Conservation (phyloP, 768 basidiomycete genomes). For the Leccinum olivaceopallidum region DNA sequence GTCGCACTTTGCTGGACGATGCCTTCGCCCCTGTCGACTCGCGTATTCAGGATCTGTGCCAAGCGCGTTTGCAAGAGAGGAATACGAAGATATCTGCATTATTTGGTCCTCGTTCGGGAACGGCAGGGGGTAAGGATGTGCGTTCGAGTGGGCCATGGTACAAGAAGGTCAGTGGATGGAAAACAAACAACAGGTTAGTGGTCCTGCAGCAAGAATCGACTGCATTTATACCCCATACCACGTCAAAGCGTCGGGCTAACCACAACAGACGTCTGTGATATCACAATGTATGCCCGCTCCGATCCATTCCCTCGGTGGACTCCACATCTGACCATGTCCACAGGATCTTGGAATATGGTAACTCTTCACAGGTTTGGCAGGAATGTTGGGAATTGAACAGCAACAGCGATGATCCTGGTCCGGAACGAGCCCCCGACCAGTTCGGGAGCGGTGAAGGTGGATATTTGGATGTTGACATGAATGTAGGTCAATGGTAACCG, state of each 20-base stretch:
- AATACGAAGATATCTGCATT: slow-evolving; percentile 22
- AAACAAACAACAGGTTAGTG: background rate
- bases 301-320: slow-evolving; percentile 1
- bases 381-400: background rate
- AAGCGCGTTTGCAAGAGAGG: slow-evolving; percentile 25
- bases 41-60: slow-evolving; percentile 17
- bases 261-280: background rate
- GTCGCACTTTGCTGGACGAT: slow-evolving; percentile 2
- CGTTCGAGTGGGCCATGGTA: slow-evolving; percentile 21
- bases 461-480: background rate
- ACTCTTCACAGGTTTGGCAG: background rate
- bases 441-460: background rate
- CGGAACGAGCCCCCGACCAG: background rate
- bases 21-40: slow-evolving; percentile 3
- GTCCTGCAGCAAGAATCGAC: slow-evolving; percentile 1
- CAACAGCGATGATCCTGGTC: slow-evolving; percentile 8
- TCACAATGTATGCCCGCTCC: slow-evolving; percentile 1
- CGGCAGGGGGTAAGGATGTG: slow-evolving; percentile 18
- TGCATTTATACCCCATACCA: slow-evolving; percentile 22
- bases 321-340: slow-evolving; percentile 11
- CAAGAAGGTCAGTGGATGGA: slow-evolving; percentile 1
- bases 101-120: slow-evolving; percentile 24
- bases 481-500: background rate
- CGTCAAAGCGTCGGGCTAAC: slow-evolving; percentile 19
- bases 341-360: background rate